Conservation (phyloP, 441 rosid genomes). For the Syzygium malaccense region DNA sequence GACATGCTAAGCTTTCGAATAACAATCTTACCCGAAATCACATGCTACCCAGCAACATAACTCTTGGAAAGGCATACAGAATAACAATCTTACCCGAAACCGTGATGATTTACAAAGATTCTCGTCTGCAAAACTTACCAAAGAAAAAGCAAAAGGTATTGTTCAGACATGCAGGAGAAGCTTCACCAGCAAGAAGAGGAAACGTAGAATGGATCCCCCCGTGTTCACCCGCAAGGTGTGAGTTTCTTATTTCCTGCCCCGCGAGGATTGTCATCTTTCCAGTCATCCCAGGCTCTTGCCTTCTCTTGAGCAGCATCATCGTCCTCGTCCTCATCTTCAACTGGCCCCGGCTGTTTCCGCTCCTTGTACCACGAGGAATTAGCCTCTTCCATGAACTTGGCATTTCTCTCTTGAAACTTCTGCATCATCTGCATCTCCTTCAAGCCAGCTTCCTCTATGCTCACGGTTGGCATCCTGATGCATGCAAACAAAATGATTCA, state of each 20-base stretch:
- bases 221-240: constrained; percentile 77
- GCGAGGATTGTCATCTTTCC: constrained; percentile 98
- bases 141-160: neutral
- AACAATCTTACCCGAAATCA: neutral
- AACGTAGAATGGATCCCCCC: neutral
- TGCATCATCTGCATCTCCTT: constrained; percentile 92
- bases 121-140: neutral
- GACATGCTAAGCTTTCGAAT: neutral
- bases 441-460: constrained; percentile 96
- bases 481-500: neutral
- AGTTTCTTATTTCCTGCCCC: constrained; percentile 98
- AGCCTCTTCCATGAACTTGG: constrained; percentile 80
- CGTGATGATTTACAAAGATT: neutral
- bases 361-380: constrained; percentile 83
- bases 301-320: constrained; percentile 68
- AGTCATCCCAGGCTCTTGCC: constrained; percentile 88
- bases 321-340: constrained; percentile 54
- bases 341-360: constrained; percentile 21
- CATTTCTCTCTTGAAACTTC: constrained; percentile 79
- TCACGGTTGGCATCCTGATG: constrained; percentile 90
- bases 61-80: neutral
- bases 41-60: neutral
- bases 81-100: neutral
- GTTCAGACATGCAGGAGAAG: neutral
- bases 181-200: neutral